phyloP scores from a whole-genome alignment of 345 rosid genomes.

The Pistacia integerrima region DNA sequence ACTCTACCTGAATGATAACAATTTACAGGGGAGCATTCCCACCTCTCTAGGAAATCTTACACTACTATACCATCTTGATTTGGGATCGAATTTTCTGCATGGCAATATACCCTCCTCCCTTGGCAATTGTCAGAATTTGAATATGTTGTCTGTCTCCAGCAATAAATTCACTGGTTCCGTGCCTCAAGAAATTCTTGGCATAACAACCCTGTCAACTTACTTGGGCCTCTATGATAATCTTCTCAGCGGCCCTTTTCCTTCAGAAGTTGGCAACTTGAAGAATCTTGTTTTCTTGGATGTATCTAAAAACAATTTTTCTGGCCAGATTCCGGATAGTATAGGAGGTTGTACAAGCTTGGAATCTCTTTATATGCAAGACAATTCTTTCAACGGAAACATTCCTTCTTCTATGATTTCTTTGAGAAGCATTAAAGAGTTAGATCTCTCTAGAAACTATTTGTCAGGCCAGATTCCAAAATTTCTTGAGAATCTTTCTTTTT shows the following conservation, averaged over 20 bases:
- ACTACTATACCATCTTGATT: background rate
- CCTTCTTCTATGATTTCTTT: conserved; percentile 18
- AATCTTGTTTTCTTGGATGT: background rate
- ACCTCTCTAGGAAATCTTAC: conserved; percentile 17
- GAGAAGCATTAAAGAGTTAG: conserved; percentile 4
- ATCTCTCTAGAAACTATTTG: conserved; percentile 19
- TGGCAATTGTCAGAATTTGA: conserved; percentile 2
- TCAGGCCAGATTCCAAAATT: conserved; percentile 14
- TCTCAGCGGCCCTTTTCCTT: conserved; percentile 14
- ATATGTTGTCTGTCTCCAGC: background rate
- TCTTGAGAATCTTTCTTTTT: conserved; percentile 8
- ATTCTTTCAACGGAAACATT: conserved; percentile 11
- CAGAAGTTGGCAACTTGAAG: conserved; percentile 9
- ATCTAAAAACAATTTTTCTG: conserved; percentile 4
- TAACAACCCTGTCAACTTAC: background rate
- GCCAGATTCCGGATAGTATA: background rate
- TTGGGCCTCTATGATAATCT: conserved; percentile 1
- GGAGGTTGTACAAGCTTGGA: conserved; percentile 15
- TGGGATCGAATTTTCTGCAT: conserved; percentile 3
- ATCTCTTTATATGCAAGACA: background rate
- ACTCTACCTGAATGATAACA: background rate
- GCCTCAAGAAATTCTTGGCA: conserved; percentile 7
- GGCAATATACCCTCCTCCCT: conserved; percentile 18
- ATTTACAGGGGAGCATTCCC: conserved; percentile 16
- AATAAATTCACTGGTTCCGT: conserved; percentile 18